Percentiles rank a stretch among this genome's conserved stretches.
phyloP scores from a whole-genome alignment of 2,329 filamentous ascomycete genomes.

The Rutstroemia sp. region DNA sequence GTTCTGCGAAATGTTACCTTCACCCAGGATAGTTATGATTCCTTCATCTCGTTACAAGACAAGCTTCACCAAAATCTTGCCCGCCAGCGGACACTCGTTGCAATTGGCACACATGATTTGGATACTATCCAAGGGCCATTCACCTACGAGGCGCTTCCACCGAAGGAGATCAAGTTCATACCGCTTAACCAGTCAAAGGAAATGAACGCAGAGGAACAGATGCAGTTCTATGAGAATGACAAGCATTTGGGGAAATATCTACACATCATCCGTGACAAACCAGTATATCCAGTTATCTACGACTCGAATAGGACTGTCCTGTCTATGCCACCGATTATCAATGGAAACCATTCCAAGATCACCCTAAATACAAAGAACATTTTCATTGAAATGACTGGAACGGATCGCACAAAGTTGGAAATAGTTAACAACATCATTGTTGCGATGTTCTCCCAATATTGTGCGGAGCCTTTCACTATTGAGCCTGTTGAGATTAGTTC shows the following conservation, averaged over 20 bases:
- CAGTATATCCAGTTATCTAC: constrained; percentile 92
- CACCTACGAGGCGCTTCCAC: constrained; percentile 86
- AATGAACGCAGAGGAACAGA: constrained; percentile 82
- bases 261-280: constrained; percentile 88
- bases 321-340: constrained; percentile 96
- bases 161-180: constrained; percentile 85
- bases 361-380: constrained; percentile 84
- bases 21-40: constrained; percentile 84
- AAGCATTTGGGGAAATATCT: constrained; percentile 85
- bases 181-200: constrained; percentile 87
- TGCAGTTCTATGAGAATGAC: constrained; percentile 93
- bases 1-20: constrained; percentile 89
- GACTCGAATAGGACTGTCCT: constrained; percentile 82
- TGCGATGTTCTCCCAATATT: constrained; percentile 94
- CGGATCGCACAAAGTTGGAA: constrained; percentile 91
- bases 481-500: constrained; percentile 92
- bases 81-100: constrained; percentile 85
- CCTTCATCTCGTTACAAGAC: constrained; percentile 96
- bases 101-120: constrained; percentile 94
- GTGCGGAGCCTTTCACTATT: constrained; percentile 79
- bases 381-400: constrained; percentile 95
- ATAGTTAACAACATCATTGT: constrained; percentile 94
- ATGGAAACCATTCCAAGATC: constrained; percentile 95
- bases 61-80: constrained; percentile 97
- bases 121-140: constrained; percentile 92